Evolutionary conservation across 202 grass and related monocot species (phyloP).

Genomic region (Alloteropsis angusta): DNA sequence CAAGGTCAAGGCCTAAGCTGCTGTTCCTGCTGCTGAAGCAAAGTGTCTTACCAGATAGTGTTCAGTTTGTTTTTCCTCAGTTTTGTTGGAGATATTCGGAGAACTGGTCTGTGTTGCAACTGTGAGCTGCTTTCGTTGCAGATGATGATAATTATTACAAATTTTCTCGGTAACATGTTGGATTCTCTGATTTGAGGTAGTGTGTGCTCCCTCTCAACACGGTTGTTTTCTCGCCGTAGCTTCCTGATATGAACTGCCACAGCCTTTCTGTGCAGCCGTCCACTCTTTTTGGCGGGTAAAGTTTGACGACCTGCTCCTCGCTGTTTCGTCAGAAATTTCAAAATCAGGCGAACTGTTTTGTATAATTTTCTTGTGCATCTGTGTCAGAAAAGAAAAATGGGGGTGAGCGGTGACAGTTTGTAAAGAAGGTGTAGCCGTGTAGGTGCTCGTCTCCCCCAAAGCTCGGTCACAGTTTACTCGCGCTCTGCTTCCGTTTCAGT

Average conservation of each 20-base stretch:
- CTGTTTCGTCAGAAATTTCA: no score
- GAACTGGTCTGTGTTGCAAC: constrained; percentile 25
- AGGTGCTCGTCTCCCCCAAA: not conserved
- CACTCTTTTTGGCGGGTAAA: no score
- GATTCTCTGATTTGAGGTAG: no score
- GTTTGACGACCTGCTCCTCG: no score
- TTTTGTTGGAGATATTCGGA: constrained; percentile 36
- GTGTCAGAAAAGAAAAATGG: not conserved
- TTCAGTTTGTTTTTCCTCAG: constrained; percentile 16
- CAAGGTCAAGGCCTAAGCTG: constrained; percentile 32
- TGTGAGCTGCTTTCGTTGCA: constrained; percentile 10
- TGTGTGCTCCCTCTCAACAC: no score
- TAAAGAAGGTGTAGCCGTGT: no score
- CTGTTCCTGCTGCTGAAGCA: not conserved
- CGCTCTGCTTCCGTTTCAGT: not conserved
- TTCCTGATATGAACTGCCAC: no score
- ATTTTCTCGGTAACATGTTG: constrained; percentile 2
- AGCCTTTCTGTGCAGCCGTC: no score
- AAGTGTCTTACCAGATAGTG: not conserved
- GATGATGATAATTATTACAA: constrained; percentile 12
- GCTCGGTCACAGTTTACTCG: not conserved
- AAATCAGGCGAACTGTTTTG: no score
- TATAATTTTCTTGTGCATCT: not conserved
- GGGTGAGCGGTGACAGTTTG: not conserved
- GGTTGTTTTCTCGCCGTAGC: no score